Base-by-base conservation (phyloP, 1,284 basidiomycete species). In the Thelephora terrestris region DNA sequence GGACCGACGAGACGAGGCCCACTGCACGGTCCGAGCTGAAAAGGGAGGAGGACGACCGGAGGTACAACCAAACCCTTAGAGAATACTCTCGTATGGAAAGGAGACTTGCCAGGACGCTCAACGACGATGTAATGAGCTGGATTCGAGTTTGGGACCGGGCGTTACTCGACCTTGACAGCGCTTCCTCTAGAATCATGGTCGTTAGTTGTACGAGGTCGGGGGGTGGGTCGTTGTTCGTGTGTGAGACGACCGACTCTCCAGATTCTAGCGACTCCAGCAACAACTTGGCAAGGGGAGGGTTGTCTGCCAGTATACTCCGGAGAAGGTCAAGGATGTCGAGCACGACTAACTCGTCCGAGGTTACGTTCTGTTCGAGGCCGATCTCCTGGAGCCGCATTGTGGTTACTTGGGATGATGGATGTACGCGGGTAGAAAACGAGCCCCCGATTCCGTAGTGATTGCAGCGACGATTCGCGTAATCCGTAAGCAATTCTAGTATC, bases 171-270 rank as follows among this genome's bases (percentile, higher is more conserved):
- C 78, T 74, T 17, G 78, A 76, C 4, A 92, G 72, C 0, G 85
- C 79, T 53, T 88, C 84, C 56, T 90, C 87, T n/a, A 94, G 71
- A 44, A 94, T 85, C 71, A 81, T 82, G 39, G 84, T 86, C 1
- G 85, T 83, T 21, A 91, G 70, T 55, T 90, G 81, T 2, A 91
- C 82, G 45, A 93, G 68, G 59, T 85, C 85, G 0, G 79, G 79
- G 2, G 78, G 68, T 7, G 71, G 57, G 51, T 76, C 75, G 3
- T 68, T 57, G 48, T 74, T 73, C 0, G 71, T 74, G 55, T 76
- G 73, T 1, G 71, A 63, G 4, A 76, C 73, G 17, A 78, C 74
- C 6, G 71, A 64, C 17, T 73, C 69, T 2, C 74, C 73, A 23
- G 67, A 62, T 61, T 89, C 81, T 50, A 91, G 63, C 4, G 82